A percentile compares a stretch with the other conserved stretches of the same genome.
Evolutionary conservation across 495 filamentous ascomycete genomes (phyloP).

Genomic region (Lepidopterella palustris): DNA sequence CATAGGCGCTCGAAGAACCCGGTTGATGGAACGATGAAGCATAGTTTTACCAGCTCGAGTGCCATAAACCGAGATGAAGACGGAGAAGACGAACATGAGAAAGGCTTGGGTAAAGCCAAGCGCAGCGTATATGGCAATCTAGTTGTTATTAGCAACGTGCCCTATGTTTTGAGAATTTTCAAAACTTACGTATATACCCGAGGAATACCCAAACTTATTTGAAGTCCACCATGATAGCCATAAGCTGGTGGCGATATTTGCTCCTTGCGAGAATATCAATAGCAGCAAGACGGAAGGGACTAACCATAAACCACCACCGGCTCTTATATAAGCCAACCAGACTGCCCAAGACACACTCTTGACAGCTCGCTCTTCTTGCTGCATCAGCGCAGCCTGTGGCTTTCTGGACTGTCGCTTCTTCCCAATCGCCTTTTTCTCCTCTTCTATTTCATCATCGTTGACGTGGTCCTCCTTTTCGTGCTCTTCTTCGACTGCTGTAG

Average conservation of each 20-base stretch:
- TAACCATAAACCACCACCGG: slow-evolving; percentile 71
- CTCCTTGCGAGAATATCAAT: slow-evolving; percentile 64
- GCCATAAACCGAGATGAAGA: slow-evolving; percentile 66
- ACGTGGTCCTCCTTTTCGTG: slow-evolving; percentile 38
- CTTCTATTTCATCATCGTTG: slow-evolving; percentile 42
- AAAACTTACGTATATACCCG: slow-evolving; percentile 54
- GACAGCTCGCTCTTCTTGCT: slow-evolving; percentile 77
- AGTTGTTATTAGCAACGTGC: neutral
- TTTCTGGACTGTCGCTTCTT: slow-evolving; percentile 56
- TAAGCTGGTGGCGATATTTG: slow-evolving; percentile 78
- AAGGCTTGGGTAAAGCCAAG: slow-evolving; percentile 66
- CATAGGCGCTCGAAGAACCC: slow-evolving; percentile 86
- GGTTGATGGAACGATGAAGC: slow-evolving; percentile 71
- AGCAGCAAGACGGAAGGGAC: slow-evolving; percentile 57
- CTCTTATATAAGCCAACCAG: slow-evolving; percentile 71
- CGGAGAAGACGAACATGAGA: slow-evolving; percentile 69
- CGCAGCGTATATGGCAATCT: slow-evolving; percentile 77
- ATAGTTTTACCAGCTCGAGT: slow-evolving; percentile 77
- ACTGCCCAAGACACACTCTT: slow-evolving; percentile 78
- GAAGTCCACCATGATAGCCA: slow-evolving; percentile 94
- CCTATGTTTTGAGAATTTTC: neutral
- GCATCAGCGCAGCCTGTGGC: slow-evolving; percentile 67
- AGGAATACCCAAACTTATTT: slow-evolving; percentile 58
- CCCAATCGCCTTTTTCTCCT: slow-evolving; percentile 42
- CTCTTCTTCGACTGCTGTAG: slow-evolving; percentile 68